phyloP scores from a whole-genome alignment of 805 yeast genomes.

The Myxozyma kluyveri region DNA sequence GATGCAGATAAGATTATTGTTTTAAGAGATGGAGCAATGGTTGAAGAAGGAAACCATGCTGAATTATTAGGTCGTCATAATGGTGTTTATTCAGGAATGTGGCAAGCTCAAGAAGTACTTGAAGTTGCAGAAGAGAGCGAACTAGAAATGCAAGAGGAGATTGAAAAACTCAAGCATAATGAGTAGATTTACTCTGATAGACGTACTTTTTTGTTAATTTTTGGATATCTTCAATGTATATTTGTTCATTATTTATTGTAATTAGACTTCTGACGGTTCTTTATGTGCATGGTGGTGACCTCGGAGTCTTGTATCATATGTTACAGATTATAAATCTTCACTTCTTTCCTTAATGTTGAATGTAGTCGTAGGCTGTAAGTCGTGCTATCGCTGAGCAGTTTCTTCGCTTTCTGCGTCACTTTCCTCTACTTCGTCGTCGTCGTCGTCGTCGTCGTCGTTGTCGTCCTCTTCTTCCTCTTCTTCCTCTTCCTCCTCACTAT shows the following conservation, averaged over 20 bases:
- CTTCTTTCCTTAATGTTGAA: no score
- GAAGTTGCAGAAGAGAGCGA: slow-evolving; percentile 27
- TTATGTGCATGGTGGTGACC: no score
- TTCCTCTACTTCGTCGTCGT: neutral
- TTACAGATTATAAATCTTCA: no score
- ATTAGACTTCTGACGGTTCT: no score
- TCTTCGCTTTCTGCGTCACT: neutral
- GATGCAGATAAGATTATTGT: slow-evolving; percentile 92
- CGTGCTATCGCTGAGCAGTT: no score
- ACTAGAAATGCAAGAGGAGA: slow-evolving; percentile 13
- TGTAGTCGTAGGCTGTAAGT: no score
- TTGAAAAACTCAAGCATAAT: slow-evolving; percentile 15
- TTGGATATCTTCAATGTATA: no score
- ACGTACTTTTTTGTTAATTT: no score
- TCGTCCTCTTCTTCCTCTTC: slow-evolving; percentile 36
- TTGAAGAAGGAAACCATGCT: slow-evolving; percentile 83
- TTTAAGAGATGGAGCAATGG: slow-evolving; percentile 69
- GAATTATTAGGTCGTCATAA: slow-evolving; percentile 52
- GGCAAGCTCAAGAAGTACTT: slow-evolving; percentile 69
- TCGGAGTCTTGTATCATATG: no score
- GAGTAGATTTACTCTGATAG: no score
- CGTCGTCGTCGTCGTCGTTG: neutral
- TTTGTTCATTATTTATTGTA: no score
- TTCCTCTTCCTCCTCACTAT: slow-evolving; percentile 33
- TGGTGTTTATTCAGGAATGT: slow-evolving; percentile 73